Base-by-base conservation (phyloP, 148 eudicot species). In the Pouteria glomerata region DNA sequence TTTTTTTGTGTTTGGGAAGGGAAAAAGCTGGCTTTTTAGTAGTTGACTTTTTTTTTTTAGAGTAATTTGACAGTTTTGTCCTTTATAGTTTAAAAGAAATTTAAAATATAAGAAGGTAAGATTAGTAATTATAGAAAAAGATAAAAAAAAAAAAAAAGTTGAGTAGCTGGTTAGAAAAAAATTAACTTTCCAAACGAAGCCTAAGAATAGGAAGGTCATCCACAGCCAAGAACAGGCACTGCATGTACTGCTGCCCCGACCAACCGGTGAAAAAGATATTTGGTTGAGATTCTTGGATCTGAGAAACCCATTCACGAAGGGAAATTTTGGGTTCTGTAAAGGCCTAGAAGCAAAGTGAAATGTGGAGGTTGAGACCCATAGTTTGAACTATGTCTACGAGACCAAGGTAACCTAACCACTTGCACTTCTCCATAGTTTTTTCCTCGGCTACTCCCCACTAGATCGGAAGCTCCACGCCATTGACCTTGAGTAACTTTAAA, bases 391-490 rank as follows among this genome's bases (percentile, higher is more conserved):
- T 53, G 29, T 90, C 88, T 12, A 79, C 85, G 66, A 90, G 75
- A 26, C 82, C 79, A 23, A 79, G 87, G 78, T 90, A 90, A 24
- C 92, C 88, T 13, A 90, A 81, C 98, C 98, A 93, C 35, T 89
- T 69, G 27, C 90, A 93, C 27, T 84, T 72, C 13, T 95, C 97
- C 83, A 78, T 83, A 33, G 84, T 74, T 47, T 90, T 82, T 39
- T 78, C 87, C 83, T 93, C 98, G 6, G 80, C 95, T 44, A 86
- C 37, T 13, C 98, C 95, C 98, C 98, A 93, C 95, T 92, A 93
- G 12, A 93, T 60, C 0, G 98, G 95, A 48, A 93, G 94, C 83
- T 93, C 98, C 6, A 93, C 95, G 18, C 98, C 97, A 23, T 85
- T 87, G 30, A 90, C 87, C 0, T 97, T 97, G 76, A 93, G 72